Evolutionary conservation across 257 asterid species (phyloP), one percentile per base, ranked within the genome.

Genomic region (Parsonsia alboflavescens): DNA sequence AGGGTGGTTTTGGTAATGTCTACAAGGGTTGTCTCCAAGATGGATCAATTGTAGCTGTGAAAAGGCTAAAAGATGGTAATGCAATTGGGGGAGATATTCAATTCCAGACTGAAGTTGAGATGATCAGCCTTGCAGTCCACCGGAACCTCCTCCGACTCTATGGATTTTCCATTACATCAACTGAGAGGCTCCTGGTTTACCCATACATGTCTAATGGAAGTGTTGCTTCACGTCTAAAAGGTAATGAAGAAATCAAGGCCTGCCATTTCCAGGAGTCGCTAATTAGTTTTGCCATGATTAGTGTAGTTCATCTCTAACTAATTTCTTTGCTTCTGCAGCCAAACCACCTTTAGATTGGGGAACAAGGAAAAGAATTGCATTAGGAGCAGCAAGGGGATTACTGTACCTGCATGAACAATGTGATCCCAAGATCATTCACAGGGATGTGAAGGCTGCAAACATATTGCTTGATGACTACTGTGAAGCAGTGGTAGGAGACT

Each of bases 361-460:
- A 21, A 89, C 90, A 11, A 79, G 99, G 84, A 94, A 94, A 77
- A 83, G 89, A 78, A 92, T 94, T 53, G 93, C 97, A 1, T 69
- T 94, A 61, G 99, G 99, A 61, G 96, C 99, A 12, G 98, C 92
- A n/a, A 80, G 99, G 50, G 99, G 98, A n/a, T 81, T 94, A 75
- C 57, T 94, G 26, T 94, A 94, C 84, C 84, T 94, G 19, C 99
- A 94, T 36, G 99, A 94, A 80, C 98, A 93, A 77, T 93, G 98
- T 76, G 97, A 93, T 73, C 98, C 98, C 7, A 93, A 93, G 86
- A 93, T 93, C 73, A 94, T 94, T 49, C 99, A 92, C 81, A 84
- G 99, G 73, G 99, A 94, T n/a, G 99, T 94, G 52, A 94, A 94
- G 82, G 99, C 99, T 19, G 99, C 99, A 42, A 94, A 94, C 70